phyloP scores from a whole-genome alignment of 371 early-diverging fungal species.

The Mortierella sp. region DNA sequence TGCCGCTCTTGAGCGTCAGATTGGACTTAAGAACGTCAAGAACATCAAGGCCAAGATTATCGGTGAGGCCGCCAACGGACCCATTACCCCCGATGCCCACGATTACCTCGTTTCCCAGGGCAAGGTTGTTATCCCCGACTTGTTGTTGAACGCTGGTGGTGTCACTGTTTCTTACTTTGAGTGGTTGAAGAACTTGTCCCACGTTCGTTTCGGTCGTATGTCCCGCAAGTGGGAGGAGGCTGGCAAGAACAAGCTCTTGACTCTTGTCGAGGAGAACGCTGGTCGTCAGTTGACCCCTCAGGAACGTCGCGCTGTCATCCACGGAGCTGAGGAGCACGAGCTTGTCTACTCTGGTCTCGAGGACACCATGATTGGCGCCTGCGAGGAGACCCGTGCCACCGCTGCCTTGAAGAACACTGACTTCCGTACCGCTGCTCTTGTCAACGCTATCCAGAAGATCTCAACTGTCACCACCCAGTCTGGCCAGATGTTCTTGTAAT shows the following conservation, averaged over 20 bases:
- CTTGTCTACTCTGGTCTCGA: conserved; percentile 92
- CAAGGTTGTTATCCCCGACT: conserved; percentile 83
- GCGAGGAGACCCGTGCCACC: conserved; percentile 76
- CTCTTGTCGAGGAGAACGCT: conserved; percentile 84
- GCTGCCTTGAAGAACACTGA: conserved; percentile 77
- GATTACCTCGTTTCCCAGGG: conserved; percentile 76
- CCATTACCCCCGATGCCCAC: conserved; percentile 86
- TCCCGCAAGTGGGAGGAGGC: conserved; percentile 93
- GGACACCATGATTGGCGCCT: conserved; percentile 90
- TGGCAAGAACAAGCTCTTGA: conserved; percentile 81
- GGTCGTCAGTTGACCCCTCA: conserved; percentile 80
- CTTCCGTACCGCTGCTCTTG: conserved; percentile 87
- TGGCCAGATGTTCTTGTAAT: conserved; percentile 82
- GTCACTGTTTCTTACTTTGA: conserved; percentile 90
- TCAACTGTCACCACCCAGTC: conserved; percentile 82
- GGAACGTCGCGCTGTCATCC: conserved; percentile 84
- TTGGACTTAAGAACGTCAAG: conserved; percentile 82
- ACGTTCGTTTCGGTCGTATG: conserved; percentile 93
- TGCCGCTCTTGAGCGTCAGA: conserved; percentile 91
- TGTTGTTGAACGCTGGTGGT: conserved; percentile 90
- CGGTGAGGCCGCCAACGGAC: conserved; percentile 93
- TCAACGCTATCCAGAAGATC: conserved; percentile 92
- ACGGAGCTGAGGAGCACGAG: conserved; percentile 93
- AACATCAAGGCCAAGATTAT: conserved; percentile 88
- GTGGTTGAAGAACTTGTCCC: conserved; percentile 70